These are phyloP conservation scores for Hyaloscypha bicolor DNA, from an alignment of 495 filamentous ascomycete species.

Conservation along the genomic window DNA sequence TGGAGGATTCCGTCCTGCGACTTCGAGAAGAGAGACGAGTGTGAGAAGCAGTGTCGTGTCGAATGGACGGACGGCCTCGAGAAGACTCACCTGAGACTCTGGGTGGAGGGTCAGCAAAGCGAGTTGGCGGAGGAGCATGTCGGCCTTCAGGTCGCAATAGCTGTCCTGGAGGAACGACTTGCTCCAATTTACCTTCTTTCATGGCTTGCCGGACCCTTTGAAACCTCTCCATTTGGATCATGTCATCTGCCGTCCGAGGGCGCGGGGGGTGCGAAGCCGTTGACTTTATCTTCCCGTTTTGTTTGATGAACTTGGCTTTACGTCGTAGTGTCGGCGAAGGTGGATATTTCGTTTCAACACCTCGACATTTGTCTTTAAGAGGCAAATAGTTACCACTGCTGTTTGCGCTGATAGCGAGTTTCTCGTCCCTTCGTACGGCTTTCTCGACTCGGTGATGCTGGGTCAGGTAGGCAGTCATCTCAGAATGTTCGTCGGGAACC, in stretches of 20 bases:
- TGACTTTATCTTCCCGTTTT: not conserved
- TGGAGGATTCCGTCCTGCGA: not conserved
- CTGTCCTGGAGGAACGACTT: constrained; percentile 4
- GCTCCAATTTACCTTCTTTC: constrained; percentile 11
- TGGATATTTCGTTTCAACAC: not conserved
- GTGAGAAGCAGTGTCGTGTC: not conserved
- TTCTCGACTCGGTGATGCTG: constrained; percentile 1
- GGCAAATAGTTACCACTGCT: not conserved
- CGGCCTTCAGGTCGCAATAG: not conserved
- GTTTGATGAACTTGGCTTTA: constrained; percentile 1
- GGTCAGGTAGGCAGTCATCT: constrained; percentile 7
- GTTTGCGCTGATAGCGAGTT: not conserved
- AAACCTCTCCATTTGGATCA: not conserved
- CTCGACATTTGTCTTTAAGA: not conserved
- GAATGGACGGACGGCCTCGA: not conserved
- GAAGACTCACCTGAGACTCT: not conserved
- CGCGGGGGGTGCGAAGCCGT: not conserved
- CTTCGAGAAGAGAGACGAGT: not conserved
- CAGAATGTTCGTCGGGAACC: not conserved
- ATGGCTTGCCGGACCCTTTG: constrained; percentile 2
- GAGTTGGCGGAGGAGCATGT: not conserved
- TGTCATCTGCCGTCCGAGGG: not conserved
- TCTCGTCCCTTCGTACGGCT: not conserved
- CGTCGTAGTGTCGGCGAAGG: not conserved
- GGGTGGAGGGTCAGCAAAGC: not conserved